Evolutionary conservation across 768 basidiomycete species (phyloP), one percentile per base, ranked within the genome.

Genomic region (Leccinum incarnatum): DNA sequence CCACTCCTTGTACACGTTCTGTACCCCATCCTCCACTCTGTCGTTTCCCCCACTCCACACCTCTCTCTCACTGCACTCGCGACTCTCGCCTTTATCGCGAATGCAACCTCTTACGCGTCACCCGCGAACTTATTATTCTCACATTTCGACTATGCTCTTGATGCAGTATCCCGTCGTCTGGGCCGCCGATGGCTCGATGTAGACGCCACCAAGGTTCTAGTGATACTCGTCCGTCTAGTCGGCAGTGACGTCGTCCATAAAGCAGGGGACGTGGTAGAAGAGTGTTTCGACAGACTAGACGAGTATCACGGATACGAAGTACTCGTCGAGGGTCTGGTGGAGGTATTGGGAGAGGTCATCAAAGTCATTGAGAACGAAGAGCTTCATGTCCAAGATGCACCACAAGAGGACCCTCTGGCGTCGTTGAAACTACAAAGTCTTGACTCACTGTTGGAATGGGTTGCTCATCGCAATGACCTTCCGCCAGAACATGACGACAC

Each of bases 111-210:
- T 4, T 95, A 94, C 65, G 93, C 95, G n/a, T 90, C 93, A 4
- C 82, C 92, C 0, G 85, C 88, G 47, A 95, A 95, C 67, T 79
- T 98, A 27, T 78, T 99, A 5, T 80, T 98, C 40, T 89, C 95
- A 21, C 97, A 99, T 72, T 96, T 96, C 64, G 96, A 99, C 74
- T 98, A 99, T 69, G 89, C 93, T 9, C 83, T 99, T 56, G 94
- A 98, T 65, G 85, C 90, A 2, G 88, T 96, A 15, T 91, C 93
- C 2, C 87, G 93, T 21, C 83, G 91, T 27, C 80, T 99, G 25
- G 86, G 87, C 11, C 82, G 84, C 17, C 81, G 88, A 60, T 88
- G 90, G 81, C 80, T 98, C 10, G 93, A 96, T 61, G 80, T 91
- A 2, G 86, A 91, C 34, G 96, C 96, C 0, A 91, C 95, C 9